Base-by-base conservation (phyloP, 1,139 yeast genomes). In the Pichia sp. region DNA sequence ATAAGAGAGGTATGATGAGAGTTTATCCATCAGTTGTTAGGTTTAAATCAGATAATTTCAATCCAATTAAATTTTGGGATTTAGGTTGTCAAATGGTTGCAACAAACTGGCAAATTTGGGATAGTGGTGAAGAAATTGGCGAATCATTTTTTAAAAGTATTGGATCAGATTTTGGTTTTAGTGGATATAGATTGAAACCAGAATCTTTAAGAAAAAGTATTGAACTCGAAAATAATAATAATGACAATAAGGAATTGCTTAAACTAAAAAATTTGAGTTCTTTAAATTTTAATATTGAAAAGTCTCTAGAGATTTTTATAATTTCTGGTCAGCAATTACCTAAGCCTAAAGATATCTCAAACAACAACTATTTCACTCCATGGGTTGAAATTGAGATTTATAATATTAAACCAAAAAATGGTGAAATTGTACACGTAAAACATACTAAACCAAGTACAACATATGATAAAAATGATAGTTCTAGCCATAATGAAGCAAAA, bases 21-120 rank as follows among this genome's bases (percentile, higher is more conserved):
- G 80, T 90, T 0, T 93, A 95, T 65, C 99, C 99, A 0, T 83
- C 95, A 0, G 83, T 82, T 14, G 77, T 81, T 53, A 72, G 98
- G 47, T 75, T 88, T 54, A 83, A 75, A 51, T 89, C 96, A 2
- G 75, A 89, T 5, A 93, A 93, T 62, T 91, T 88, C 63, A 76
- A 77, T 45, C 98, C 99, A 0, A 70, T 87, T 6, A 70, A 69
- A 0, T 89, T 80, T 62, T 93, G 99, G 99, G 74, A 75, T 47
- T 73, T 78, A 50, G 99, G 99, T 0, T 84, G 79, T 5, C 99
- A 93, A 64, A 80, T 95, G 90, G 98, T 88, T 4, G 98, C 99
- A 0, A 83, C 96, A 1, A 93, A 93, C 64, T 95, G 98, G 98
- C 99, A 93, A 68, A 86, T 96, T 0, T 85, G 81, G 66, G 99